Base-by-base conservation (phyloP, 2,329 filamentous ascomycete species). In the Phaeomoniella chlamydospora region DNA sequence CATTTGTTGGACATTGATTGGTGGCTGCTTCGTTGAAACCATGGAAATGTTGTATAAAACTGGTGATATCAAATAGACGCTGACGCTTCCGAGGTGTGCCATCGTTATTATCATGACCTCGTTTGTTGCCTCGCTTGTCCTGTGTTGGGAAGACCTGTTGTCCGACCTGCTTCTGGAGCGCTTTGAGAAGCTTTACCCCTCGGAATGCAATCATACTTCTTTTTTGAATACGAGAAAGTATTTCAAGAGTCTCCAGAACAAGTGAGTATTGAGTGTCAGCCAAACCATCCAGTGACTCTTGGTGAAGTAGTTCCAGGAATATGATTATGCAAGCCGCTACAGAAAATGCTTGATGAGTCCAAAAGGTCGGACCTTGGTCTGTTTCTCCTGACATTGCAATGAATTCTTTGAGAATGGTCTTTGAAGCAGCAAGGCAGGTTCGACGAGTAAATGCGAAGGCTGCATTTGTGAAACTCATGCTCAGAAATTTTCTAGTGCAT, bases 321-420 rank as follows among this genome's bases (percentile, higher is more conserved):
- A 61, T 41, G 2, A 59, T 56, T 5, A 61, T 59, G 31, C 53
- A 44, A 3, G 57, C 57, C 13, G 58, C 54, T 2, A 61, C 54
- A n/a, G 51, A 50, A 36, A 61, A 61, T 5, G 57, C 56, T 39
- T 61, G 56, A 22, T 59, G 51, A 18, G 62, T 58, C 61, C 61
- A 64, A 37, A 61, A 49, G 11, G 59, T 52, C 2, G 61, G 61
- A 16, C 59, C 58, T 31, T 45, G 39, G 5, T n/a, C n/a, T n/a
- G 56, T 47, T 2, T 56, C 50, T 11, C 53, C 51, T 2, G 51
- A 48, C 11, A 43, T 47, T 15, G 50, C 47, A 12, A 45, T 51
- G 40, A 60, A 57, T 15, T 56, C 49, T 13, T 56, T 54, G 34
- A 57, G 43, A 37, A 66, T 62, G 34, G 47, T 59, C 45, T 51